Evolutionary conservation across 306 rosid species (phyloP).

Genomic region (Astragalus glycyphyllos): DNA sequence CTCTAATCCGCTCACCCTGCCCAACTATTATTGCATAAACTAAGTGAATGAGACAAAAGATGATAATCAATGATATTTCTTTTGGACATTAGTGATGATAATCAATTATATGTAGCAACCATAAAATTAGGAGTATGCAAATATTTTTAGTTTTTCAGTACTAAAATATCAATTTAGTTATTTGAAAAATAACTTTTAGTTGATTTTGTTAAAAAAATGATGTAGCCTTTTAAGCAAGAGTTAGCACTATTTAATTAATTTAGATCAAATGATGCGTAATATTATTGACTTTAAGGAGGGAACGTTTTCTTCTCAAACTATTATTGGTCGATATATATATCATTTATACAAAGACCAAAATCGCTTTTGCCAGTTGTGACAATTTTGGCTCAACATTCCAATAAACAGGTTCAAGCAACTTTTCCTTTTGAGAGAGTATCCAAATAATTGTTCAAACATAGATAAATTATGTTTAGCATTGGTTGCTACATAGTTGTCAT

Average conservation of each 20-base stretch:
- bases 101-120: neutral
- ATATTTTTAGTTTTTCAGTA: too few relatives aligned
- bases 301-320: neutral
- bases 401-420: neutral
- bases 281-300: neutral
- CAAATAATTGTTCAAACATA: slow-evolving; percentile 31
- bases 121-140: neutral
- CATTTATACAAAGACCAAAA: slow-evolving; percentile 16
- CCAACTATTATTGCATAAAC: too few relatives aligned
- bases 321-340: slow-evolving; percentile 31
- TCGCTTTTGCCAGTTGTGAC: slow-evolving; percentile 30
- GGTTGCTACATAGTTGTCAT: slow-evolving; percentile 49
- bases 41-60: neutral
- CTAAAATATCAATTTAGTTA: neutral
- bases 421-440: slow-evolving; percentile 20
- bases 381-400: slow-evolving; percentile 32
- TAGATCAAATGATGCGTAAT: too few relatives aligned
- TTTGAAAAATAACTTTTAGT: neutral
- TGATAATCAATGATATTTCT: neutral
- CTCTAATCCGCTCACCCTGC: too few relatives aligned
- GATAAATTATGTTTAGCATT: slow-evolving; percentile 27
- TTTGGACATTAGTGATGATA: neutral
- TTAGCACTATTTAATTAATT: neutral
- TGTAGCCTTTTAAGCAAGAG: too few relatives aligned
- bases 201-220: too few relatives aligned